Conservation (phyloP, 768 basidiomycete species). For the Pleurotus citrinopileatus region DNA sequence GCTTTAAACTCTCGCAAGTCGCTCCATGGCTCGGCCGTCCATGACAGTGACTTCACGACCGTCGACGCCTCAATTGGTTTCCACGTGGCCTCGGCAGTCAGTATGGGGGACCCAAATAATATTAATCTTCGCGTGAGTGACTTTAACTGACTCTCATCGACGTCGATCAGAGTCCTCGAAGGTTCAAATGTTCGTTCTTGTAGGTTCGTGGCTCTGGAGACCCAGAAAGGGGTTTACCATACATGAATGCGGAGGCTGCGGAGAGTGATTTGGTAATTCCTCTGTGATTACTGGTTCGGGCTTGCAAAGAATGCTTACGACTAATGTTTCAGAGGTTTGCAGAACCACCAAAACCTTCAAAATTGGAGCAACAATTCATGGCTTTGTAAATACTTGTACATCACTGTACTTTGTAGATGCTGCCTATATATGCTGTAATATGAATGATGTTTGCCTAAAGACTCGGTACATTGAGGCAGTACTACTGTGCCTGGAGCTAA, state of each 20-base stretch:
- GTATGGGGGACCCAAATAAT: slow-evolving; percentile 20
- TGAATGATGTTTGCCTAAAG: no score
- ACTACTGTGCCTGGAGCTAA: not conserved
- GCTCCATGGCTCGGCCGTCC: slow-evolving; percentile 19
- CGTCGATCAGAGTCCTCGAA: no score
- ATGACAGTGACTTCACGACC: slow-evolving; percentile 16
- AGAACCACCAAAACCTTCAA: not conserved
- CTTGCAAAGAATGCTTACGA: not conserved
- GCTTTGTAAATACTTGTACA: not conserved
- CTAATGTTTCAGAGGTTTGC: slow-evolving; percentile 2
- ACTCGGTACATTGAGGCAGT: no score
- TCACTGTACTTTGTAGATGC: not conserved
- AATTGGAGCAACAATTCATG: slow-evolving; percentile 1
- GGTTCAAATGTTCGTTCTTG: no score
- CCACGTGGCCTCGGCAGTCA: slow-evolving; percentile 24
- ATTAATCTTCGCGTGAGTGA: not conserved
- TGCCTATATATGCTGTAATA: not conserved
- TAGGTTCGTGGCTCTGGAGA: not conserved
- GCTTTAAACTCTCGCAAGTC: slow-evolving; percentile 40
- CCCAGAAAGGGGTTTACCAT: not conserved
- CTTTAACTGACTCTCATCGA: not conserved
- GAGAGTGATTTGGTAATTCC: slow-evolving; percentile 1
- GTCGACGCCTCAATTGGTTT: slow-evolving; percentile 32
- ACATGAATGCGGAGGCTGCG: not conserved
- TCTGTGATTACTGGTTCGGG: not conserved